Evolutionary conservation across 371 early-diverging fungal genomes (phyloP), one percentile per base, ranked within the genome.

Genomic region (Mortierella sp.): DNA sequence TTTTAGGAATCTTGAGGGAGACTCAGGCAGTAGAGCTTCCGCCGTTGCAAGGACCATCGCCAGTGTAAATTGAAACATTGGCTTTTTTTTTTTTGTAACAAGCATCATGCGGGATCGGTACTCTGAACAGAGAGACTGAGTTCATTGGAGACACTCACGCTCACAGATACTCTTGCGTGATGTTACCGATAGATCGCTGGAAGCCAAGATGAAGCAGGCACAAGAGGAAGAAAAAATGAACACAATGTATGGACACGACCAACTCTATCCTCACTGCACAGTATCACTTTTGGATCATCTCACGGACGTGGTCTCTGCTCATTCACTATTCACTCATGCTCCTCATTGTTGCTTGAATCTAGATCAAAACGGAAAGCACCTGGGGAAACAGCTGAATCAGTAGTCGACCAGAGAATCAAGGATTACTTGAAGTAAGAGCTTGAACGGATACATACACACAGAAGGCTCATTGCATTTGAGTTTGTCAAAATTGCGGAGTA

Each of bases 21-120:
- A 51, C 63, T 0, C 76, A 76, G 38, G 53, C 76, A 23, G 18
- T 65, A 31, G 66, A 76, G 30, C 54, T 76, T 9, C 62, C 76
- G 38, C 43, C 55, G 45, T 39, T 76, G 12, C 69, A 65, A 31
- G 76, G 70, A 26, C 76, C 66, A 38, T 69, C 69, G 23, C 76
- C 70, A 54, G 12, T 76, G 76, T 76, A 76, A 24, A 52, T 30
- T 4, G 2, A 14, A 30, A 9, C 41, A 4, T 41, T 46, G 18
- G 19, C 19, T 16, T 7, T 50, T 30, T 14, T 13, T 19, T 23
- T 49, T 28, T 51, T 60, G 9, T 26, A n/a, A n/a, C n/a, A n/a
- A n/a, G n/a, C n/a, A n/a, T n/a, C n/a, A n/a, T n/a, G n/a, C n/a
- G n/a, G n/a, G n/a, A n/a, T n/a, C n/a, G n/a, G n/a, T n/a, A n/a